Conservation (phyloP, 1,139 yeast species). For the Kurtzmaniella natalensis region DNA sequence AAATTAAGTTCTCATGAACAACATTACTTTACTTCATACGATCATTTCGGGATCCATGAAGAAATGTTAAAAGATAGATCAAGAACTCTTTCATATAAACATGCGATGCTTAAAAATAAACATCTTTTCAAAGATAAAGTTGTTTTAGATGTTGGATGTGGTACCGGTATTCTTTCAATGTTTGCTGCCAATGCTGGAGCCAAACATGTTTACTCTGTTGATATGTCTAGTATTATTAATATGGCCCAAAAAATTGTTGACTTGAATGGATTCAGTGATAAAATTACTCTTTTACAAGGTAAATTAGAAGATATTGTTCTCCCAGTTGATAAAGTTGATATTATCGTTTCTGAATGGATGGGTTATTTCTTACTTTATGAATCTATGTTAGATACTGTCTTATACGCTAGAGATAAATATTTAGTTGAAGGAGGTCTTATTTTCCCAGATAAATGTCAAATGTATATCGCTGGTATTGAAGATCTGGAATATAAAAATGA, state of each 20-base stretch:
- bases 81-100: constrained; percentile 87
- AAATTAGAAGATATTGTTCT: constrained; percentile 89
- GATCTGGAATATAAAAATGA: constrained; percentile 93
- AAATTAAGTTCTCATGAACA: constrained; percentile 66
- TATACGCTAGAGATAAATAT: constrained; percentile 90
- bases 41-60: constrained; percentile 97
- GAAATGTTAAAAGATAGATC: constrained; percentile 97
- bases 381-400: constrained; percentile 96
- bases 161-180: constrained; percentile 96
- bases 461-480: constrained; percentile 90
- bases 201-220: constrained; percentile 93
- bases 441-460: constrained; percentile 91
- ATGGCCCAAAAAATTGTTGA: constrained; percentile 87
- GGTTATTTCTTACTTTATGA: constrained; percentile 95
- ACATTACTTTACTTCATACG: constrained; percentile 92
- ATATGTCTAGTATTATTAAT: constrained; percentile 93
- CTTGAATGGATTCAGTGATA: constrained; percentile 80
- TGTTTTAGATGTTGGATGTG: constrained; percentile 98
- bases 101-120: constrained; percentile 89
- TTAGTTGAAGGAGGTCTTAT: constrained; percentile 84
- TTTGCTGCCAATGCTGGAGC: constrained; percentile 99
- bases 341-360: constrained; percentile 99
- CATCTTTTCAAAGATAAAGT: constrained; percentile 86
- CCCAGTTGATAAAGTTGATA: constrained; percentile 80
- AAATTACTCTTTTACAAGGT: constrained; percentile 86